A percentile compares a stretch with the other conserved stretches of the same genome.
Evolutionary conservation across 192 early-diverging fungal species (phyloP).

Genomic region (Umbelopsis ramanniana): DNA sequence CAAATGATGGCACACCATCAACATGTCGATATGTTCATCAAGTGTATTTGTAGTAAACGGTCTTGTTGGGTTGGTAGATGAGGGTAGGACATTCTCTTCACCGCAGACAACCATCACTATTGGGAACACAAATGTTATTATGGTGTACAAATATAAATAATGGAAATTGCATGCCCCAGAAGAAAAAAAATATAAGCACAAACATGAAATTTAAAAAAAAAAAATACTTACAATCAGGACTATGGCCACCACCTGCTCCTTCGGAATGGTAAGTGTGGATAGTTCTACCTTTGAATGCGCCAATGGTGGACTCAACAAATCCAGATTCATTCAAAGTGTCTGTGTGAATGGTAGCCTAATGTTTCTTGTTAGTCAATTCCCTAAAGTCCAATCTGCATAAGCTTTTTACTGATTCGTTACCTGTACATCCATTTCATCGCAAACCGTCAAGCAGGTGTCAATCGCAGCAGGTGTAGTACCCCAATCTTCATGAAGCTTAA

Average conservation of each 20-base stretch:
- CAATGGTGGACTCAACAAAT: slow-evolving; percentile 91
- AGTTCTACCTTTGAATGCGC: slow-evolving; percentile 87
- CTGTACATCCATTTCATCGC: slow-evolving; percentile 88
- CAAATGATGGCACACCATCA: slow-evolving; percentile 98
- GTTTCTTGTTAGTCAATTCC: too few relatives aligned
- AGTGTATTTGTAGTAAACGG: slow-evolving; percentile 94
- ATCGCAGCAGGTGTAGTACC: slow-evolving; percentile 95
- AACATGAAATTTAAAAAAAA: slow-evolving; percentile 13
- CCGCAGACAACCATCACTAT: slow-evolving; percentile 73
- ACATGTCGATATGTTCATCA: slow-evolving; percentile 98
- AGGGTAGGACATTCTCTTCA: slow-evolving; percentile 87
- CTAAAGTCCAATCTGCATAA: slow-evolving; percentile 6
- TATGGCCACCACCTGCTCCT: slow-evolving; percentile 96
- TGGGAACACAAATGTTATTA: too few relatives aligned
- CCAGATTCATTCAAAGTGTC: slow-evolving; percentile 98
- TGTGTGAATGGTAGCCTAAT: slow-evolving; percentile 87
- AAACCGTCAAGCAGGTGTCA: slow-evolving; percentile 82
- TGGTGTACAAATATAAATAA: too few relatives aligned
- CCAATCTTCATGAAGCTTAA: slow-evolving; percentile 97
- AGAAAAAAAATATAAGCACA: not conserved
- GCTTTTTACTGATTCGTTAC: slow-evolving; percentile 33
- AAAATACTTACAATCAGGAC: slow-evolving; percentile 70
- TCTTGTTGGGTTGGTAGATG: slow-evolving; percentile 95
- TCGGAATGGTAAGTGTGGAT: slow-evolving; percentile 98
- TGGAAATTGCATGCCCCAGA: too few relatives aligned